phyloP scores from a whole-genome alignment of 768 basidiomycete species.

The Boletus barrowsii region DNA sequence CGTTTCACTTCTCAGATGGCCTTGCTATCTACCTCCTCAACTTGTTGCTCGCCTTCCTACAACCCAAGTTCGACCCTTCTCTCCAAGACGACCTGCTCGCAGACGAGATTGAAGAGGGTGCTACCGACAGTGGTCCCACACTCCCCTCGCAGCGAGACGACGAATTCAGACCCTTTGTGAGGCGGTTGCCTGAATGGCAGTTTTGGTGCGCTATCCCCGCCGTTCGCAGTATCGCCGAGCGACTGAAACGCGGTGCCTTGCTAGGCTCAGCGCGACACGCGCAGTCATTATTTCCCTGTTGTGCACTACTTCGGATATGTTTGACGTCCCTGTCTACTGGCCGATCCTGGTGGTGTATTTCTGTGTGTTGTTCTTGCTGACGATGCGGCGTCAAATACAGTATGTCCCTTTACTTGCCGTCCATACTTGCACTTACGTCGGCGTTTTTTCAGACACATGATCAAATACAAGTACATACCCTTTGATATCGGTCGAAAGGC shows the following conservation, averaged over 20 bases:
- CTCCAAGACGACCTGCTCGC: slow-evolving; percentile 90
- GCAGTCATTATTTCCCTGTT: slow-evolving; percentile 80
- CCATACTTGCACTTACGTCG: slow-evolving; percentile 4
- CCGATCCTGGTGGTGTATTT: slow-evolving; percentile 98
- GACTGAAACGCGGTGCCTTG: background rate
- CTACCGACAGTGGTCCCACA: slow-evolving; percentile 51
- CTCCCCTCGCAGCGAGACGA: slow-evolving; percentile 78
- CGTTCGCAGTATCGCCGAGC: background rate
- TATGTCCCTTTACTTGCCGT: slow-evolving; percentile 38
- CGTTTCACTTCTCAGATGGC: slow-evolving; percentile 52
- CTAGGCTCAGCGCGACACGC: slow-evolving; percentile 86
- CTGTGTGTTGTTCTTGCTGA: slow-evolving; percentile 89
- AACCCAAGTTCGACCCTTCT: slow-evolving; percentile 97
- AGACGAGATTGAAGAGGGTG: slow-evolving; percentile 94
- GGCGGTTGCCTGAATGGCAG: slow-evolving; percentile 94
- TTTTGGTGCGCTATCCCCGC: slow-evolving; percentile 64
- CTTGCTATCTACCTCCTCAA: slow-evolving; percentile 95
- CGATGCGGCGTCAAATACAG: slow-evolving; percentile 96
- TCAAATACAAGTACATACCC: slow-evolving; percentile 96
- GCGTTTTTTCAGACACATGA: slow-evolving; percentile 77
- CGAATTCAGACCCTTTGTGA: slow-evolving; percentile 95
- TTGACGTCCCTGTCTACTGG: slow-evolving; percentile 99
- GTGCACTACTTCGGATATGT: slow-evolving; percentile 78
- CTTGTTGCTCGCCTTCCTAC: slow-evolving; percentile 93
- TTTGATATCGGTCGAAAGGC: slow-evolving; percentile 95